Percentiles rank a stretch among this genome's conserved stretches.
Evolutionary conservation across 371 early-diverging fungal species (phyloP).

Genomic region (Blakeslea trispora): DNA sequence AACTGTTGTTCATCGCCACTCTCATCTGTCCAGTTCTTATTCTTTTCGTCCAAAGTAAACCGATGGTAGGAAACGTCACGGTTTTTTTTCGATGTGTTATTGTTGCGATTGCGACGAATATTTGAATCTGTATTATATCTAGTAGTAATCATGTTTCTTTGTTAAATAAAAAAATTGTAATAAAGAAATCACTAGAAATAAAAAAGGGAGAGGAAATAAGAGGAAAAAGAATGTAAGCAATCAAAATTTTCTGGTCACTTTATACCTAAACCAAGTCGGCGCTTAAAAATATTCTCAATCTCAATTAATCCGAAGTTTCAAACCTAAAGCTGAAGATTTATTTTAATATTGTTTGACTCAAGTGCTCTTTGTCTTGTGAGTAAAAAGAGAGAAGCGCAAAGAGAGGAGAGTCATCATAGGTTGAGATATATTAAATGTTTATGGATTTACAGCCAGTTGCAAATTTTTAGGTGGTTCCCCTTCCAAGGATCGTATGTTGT

Average conservation of each 20-base stretch:
- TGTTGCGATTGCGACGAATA: background rate
- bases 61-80: conserved; percentile 13
- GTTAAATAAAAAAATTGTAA: background rate
- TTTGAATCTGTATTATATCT: conserved; percentile 7
- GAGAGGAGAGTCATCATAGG: too few relatives aligned
- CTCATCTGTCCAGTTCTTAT: conserved; percentile 22
- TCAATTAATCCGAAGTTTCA: too few relatives aligned
- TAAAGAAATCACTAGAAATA: conserved; percentile 1
- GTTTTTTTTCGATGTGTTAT: background rate
- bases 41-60: conserved; percentile 17
- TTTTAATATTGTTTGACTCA: too few relatives aligned
- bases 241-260: background rate
- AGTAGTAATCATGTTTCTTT: conserved; percentile 18
- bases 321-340: too few relatives aligned
- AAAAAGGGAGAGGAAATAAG: background rate
- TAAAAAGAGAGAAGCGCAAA: too few relatives aligned
- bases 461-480: too few relatives aligned
- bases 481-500: too few relatives aligned
- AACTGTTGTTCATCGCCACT: conserved; percentile 21
- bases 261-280: background rate
- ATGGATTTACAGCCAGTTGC: too few relatives aligned
- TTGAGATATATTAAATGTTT: too few relatives aligned
- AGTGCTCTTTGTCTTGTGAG: too few relatives aligned
- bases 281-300: too few relatives aligned
- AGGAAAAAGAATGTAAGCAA: background rate